Percentiles rank a stretch among this genome's conserved stretches.
phyloP scores from a whole-genome alignment of 148 eudicot species.

The Amaranthus palmeri region DNA sequence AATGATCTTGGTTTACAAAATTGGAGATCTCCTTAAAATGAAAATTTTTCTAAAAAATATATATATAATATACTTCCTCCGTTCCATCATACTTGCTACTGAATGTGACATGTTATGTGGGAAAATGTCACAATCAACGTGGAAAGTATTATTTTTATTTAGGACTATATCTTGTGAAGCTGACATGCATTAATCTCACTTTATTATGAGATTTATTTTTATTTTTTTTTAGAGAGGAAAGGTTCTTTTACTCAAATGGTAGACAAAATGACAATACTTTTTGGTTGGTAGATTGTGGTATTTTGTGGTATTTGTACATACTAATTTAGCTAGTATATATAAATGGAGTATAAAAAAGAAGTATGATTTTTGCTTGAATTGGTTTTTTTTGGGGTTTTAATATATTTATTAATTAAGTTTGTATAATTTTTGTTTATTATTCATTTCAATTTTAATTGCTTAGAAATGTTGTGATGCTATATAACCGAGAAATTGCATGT shows the following conservation, averaged over 20 bases:
- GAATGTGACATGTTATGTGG: too few species aligned
- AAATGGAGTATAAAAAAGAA: background rate
- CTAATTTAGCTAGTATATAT: constrained; percentile 1
- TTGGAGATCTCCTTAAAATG: constrained; percentile 50
- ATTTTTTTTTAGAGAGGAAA: constrained; percentile 14
- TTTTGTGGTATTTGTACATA: constrained; percentile 4
- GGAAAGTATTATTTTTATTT: too few species aligned
- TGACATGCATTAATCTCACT: constrained; percentile 23
- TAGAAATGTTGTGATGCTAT: background rate
- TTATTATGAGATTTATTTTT: constrained; percentile 8
- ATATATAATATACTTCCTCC: background rate
- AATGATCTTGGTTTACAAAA: constrained; percentile 60
- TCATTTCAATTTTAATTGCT: background rate
- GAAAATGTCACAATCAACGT: too few species aligned
- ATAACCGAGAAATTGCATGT: background rate
- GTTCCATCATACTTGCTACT: too few species aligned
- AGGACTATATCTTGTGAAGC: constrained; percentile 6
- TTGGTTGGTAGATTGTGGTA: constrained; percentile 17
- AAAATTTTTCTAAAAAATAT: background rate
- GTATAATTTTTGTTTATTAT: too few species aligned
- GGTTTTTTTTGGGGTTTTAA: background rate
- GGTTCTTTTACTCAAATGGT: constrained; percentile 9
- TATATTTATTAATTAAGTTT: background rate
- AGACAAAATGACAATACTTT: background rate
- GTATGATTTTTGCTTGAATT: background rate